Percentiles rank a stretch among this genome's conserved stretches.
Evolutionary conservation across 306 rosid species (phyloP).

Genomic region (Citrullus colocynthis): DNA sequence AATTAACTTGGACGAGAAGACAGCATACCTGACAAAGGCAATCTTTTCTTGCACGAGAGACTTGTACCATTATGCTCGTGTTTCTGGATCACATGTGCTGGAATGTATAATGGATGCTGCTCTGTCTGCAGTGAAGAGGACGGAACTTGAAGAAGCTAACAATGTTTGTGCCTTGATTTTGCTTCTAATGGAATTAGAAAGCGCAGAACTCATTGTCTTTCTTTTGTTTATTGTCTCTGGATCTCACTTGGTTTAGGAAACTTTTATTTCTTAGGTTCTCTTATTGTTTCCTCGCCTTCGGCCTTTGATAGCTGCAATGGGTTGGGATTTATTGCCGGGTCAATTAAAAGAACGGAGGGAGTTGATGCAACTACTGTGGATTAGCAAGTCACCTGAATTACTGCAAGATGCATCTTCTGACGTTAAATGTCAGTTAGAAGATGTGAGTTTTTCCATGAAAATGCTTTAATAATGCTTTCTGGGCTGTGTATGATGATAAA

Average conservation of each 20-base stretch:
- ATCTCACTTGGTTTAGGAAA: conserved; percentile 9
- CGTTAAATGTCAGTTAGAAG: conserved; percentile 60
- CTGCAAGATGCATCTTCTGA: conserved; percentile 80
- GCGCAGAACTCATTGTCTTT: conserved; percentile 3
- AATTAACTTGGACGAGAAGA: conserved; percentile 22
- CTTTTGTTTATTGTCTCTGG: conserved; percentile 3
- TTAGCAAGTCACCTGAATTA: conserved; percentile 65
- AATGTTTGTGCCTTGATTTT: conserved; percentile 52
- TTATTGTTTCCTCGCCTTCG: conserved; percentile 79
- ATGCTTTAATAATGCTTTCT: conserved; percentile 16
- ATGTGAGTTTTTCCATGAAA: conserved; percentile 37
- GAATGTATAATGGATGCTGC: conserved; percentile 84
- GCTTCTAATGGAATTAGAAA: conserved; percentile 18
- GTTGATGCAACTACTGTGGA: conserved; percentile 89
- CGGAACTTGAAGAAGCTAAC: conserved; percentile 80
- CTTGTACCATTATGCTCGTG: conserved; percentile 87
- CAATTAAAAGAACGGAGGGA: conserved; percentile 63
- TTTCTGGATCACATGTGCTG: conserved; percentile 72
- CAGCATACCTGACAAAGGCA: conserved; percentile 26
- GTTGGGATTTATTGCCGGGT: conserved; percentile 90
- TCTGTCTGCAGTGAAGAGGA: conserved; percentile 76
- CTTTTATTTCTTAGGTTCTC: conserved; percentile 45
- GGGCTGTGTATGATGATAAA: conserved; percentile 15
- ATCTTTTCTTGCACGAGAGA: conserved; percentile 53
- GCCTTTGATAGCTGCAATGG: conserved; percentile 91